Conservation (phyloP, 805 yeast species). For the Kluyveromyces dobzhanskii region DNA sequence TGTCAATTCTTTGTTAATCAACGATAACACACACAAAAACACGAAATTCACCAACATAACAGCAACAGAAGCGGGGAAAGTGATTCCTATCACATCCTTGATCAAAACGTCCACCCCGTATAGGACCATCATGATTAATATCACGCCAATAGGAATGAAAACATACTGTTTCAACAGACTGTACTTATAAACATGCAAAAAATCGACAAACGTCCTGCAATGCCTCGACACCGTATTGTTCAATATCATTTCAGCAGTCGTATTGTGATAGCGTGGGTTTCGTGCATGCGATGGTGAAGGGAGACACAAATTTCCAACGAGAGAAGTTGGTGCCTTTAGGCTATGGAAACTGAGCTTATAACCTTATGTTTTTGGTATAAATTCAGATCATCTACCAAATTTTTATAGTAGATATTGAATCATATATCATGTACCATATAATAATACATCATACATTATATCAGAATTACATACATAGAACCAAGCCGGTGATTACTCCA, state of each 20-base stretch:
- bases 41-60: slow-evolving; percentile 18
- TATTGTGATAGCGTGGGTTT: no score
- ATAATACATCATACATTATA: no score
- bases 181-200: slow-evolving; percentile 6
- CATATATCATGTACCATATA: no score
- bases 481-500: no score
- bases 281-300: no score
- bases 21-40: slow-evolving; percentile 13
- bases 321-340: no score
- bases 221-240: background rate
- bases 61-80: slow-evolving; percentile 19
- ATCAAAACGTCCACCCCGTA: slow-evolving; percentile 17
- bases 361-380: no score
- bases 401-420: no score
- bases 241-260: background rate
- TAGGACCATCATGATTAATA: slow-evolving; percentile 13
- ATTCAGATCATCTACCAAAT: no score
- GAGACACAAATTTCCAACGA: no score
- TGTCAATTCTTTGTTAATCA: slow-evolving; percentile 10
- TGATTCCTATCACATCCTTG: slow-evolving; percentile 12
- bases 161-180: slow-evolving; percentile 13
- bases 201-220: slow-evolving; percentile 6
- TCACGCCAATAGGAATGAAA: slow-evolving; percentile 14
- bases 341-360: no score
- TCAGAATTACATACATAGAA: no score